Base-by-base conservation (phyloP, 2,329 filamentous ascomycete species). In the Colletotrichum shisoi region DNA sequence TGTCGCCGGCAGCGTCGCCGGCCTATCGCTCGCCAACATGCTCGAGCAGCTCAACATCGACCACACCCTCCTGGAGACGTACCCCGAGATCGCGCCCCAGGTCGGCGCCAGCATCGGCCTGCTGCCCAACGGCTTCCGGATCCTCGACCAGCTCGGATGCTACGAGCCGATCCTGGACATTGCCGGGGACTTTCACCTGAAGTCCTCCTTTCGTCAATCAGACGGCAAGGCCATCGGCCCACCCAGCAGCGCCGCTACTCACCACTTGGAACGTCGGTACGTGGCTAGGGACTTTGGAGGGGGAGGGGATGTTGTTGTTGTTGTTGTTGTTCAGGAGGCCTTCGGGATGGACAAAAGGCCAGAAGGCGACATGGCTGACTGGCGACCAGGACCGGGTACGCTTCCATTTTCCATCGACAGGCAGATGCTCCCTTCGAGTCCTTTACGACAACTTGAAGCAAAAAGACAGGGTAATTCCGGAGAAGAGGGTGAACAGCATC, bases 51-150 rank as follows among this genome's bases (percentile, higher is more conserved):
- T 79, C 44, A 72, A 72, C 44, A 81, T 87, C 63, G 79, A 85
- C 67, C 85, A 81, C 70, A 66, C 83, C 3, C 67, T 87, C 0
- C 76, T 87, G 0, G 84, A 87, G 69, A 73, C 75, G 0, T 73
- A 80, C 46, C 24, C 69, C 0, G 71, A 77, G 0, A 79, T 85
- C 31, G 78, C 79, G 0, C 83, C 84, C 0, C 74, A 79, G 37
- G 74, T 81, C 0, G 84, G 84, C 0, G 83, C 83, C 0, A 80
- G 77, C 3, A 82, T 87, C 21, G 81, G 76, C 0, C 63, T 85
- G 0, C 59, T 78, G 0, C 75, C 83, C 0, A 76, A 81, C 21
- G 81, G 80, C 0, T 63, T 73, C 4, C 76, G 79, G 1, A 81
- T 86, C 12, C 71, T 85, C 0, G 83, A 85, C 56, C 84, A 87